phyloP scores from a whole-genome alignment of 2,329 filamentous ascomycete species.

The Monascus ruber region DNA sequence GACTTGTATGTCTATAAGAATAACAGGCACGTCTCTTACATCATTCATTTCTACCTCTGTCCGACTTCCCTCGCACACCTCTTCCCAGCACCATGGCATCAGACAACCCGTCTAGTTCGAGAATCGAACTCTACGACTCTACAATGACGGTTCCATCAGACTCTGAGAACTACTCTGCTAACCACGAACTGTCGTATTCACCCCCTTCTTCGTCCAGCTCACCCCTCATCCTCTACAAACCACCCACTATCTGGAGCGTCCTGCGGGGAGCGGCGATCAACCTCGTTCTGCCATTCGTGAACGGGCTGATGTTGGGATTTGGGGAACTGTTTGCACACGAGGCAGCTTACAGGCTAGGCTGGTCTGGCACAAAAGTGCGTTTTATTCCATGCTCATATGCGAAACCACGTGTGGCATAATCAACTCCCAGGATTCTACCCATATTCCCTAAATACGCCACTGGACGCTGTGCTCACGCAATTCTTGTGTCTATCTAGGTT shows the following conservation, averaged over 20 bases:
- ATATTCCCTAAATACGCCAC: too few relatives aligned
- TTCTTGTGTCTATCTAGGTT: slow-evolving; percentile 29
- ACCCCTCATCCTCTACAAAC: slow-evolving; percentile 58
- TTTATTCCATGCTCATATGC: too few relatives aligned
- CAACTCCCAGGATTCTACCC: too few relatives aligned
- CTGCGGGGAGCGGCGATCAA: slow-evolving; percentile 88
- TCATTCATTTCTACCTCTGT: background rate
- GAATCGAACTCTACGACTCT: slow-evolving; percentile 32
- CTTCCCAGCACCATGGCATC: slow-evolving; percentile 19
- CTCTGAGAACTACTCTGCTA: slow-evolving; percentile 36
- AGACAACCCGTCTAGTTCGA: slow-evolving; percentile 17
- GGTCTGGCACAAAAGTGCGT: slow-evolving; percentile 83
- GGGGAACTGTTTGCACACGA: slow-evolving; percentile 96
- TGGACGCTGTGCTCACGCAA: slow-evolving; percentile 1
- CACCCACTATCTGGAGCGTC: slow-evolving; percentile 77
- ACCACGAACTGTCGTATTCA: slow-evolving; percentile 25
- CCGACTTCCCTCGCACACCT: background rate
- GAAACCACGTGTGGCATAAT: too few relatives aligned
- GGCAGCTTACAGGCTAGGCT: slow-evolving; percentile 82
- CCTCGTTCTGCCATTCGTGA: slow-evolving; percentile 86
- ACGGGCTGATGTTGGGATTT: slow-evolving; percentile 96
- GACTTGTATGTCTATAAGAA: too few relatives aligned
- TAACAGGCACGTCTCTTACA: too few relatives aligned
- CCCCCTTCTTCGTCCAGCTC: slow-evolving; percentile 26
- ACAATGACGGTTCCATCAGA: slow-evolving; percentile 36